Percentiles rank a stretch among this genome's conserved stretches.
phyloP scores from a whole-genome alignment of 2,329 filamentous ascomycete genomes.

The Leptographium radiaticola region DNA sequence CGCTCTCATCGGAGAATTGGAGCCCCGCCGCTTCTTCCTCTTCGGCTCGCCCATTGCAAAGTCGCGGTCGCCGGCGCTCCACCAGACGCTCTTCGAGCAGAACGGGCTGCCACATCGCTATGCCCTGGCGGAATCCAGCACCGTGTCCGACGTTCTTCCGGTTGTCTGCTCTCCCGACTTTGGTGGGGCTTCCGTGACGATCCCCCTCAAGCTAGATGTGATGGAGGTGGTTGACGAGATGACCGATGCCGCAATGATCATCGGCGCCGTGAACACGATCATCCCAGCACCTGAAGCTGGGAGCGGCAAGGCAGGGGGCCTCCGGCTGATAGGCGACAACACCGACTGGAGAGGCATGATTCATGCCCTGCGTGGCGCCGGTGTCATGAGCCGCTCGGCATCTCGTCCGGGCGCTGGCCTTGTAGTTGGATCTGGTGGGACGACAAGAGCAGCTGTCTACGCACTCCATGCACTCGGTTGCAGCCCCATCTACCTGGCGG shows the following conservation, averaged over 20 bases:
- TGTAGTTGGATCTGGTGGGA: conserved; percentile 85
- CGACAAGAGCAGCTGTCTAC: conserved; percentile 81
- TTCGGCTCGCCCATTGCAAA: conserved; percentile 76
- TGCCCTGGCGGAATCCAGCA: conserved; percentile 58
- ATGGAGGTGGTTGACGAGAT: conserved; percentile 70
- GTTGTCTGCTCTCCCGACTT: conserved; percentile 62
- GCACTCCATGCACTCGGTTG: conserved; percentile 75
- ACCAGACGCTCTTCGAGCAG: conserved; percentile 70
- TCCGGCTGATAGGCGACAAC: conserved; percentile 68
- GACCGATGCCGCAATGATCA: conserved; percentile 62
- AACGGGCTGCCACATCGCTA: conserved; percentile 81
- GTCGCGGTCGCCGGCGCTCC: conserved; percentile 76
- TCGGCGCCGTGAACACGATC: conserved; percentile 93
- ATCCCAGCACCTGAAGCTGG: conserved; percentile 40
- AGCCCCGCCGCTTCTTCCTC: conserved; percentile 66
- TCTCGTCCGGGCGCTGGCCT: conserved; percentile 43
- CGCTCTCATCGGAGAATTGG: conserved; percentile 65
- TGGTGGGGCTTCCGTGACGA: conserved; percentile 89
- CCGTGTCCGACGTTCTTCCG: conserved; percentile 43
- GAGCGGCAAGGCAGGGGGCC: conserved; percentile 24
- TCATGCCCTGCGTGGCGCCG: conserved; percentile 58
- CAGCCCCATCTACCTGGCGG: conserved; percentile 75
- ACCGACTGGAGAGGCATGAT: conserved; percentile 95
- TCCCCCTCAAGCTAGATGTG: conserved; percentile 84
- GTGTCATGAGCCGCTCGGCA: conserved; percentile 32